Conservation (phyloP, 1,284 basidiomycete genomes). For the Porphyrellus sp. region DNA sequence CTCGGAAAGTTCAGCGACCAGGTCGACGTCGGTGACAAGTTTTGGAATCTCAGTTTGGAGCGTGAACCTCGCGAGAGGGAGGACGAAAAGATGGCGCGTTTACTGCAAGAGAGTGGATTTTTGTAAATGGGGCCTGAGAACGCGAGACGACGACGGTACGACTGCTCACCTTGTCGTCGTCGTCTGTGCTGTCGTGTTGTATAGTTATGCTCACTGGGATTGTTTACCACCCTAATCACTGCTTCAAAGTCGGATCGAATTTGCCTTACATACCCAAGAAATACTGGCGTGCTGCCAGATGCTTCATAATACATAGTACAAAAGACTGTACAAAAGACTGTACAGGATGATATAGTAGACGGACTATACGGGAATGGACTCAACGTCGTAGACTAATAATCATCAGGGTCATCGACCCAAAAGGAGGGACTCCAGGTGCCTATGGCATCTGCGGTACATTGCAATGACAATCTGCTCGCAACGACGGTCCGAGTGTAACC, state of each 20-base stretch:
- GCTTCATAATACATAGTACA: not conserved
- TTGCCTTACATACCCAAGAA: not conserved
- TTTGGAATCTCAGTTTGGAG: conserved; percentile 83
- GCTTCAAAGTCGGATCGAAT: not conserved
- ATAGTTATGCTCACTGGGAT: conserved; percentile 18
- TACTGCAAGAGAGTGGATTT: conserved; percentile 88
- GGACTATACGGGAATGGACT: too few species aligned
- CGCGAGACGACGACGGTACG: conserved; percentile 1
- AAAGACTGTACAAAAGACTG: too few species aligned
- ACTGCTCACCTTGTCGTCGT: not conserved
- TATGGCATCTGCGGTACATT: too few species aligned
- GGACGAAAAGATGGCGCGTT: conserved; percentile 87
- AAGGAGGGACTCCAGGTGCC: too few species aligned
- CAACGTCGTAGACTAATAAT: too few species aligned
- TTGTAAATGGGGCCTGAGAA: conserved; percentile 41
- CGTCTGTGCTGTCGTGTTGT: conserved; percentile 19
- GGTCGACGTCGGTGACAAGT: conserved; percentile 61
- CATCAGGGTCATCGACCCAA: too few species aligned
- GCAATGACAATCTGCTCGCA: too few species aligned
- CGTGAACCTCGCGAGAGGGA: conserved; percentile 92
- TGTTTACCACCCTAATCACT: conserved; percentile 9
- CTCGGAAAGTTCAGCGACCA: conserved; percentile 68
- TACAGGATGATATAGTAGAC: too few species aligned
- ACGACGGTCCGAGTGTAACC: too few species aligned
- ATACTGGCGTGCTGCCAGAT: not conserved